phyloP scores from a whole-genome alignment of 1,139 yeast genomes.

The Hanseniaspora uvarum region DNA sequence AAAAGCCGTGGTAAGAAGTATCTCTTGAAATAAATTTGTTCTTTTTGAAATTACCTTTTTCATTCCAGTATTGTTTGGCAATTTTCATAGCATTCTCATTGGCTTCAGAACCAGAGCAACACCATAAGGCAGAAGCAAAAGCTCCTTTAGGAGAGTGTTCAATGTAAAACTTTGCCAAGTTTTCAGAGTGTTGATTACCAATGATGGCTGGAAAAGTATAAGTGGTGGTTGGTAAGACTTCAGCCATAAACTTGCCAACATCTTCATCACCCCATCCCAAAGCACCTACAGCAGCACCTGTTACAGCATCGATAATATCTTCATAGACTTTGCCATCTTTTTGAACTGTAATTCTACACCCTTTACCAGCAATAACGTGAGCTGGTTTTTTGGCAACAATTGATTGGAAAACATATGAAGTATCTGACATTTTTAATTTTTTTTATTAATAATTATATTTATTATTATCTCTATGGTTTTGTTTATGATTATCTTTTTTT shows the following conservation, averaged over 20 bases:
- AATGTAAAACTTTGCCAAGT: slow-evolving; percentile 44
- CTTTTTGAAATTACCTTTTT: slow-evolving; percentile 42
- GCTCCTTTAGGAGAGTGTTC: slow-evolving; percentile 46
- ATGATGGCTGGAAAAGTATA: slow-evolving; percentile 41
- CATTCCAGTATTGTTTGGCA: slow-evolving; percentile 46
- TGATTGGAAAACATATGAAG: slow-evolving; percentile 36
- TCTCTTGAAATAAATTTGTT: slow-evolving; percentile 44
- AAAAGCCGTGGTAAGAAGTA: slow-evolving; percentile 51
- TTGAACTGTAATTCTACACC: slow-evolving; percentile 39
- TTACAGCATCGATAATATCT: slow-evolving; percentile 42
- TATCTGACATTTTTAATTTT: slow-evolving; percentile 16
- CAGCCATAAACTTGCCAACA: slow-evolving; percentile 39
- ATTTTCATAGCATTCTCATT: slow-evolving; percentile 51
- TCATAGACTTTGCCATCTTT: slow-evolving; percentile 39
- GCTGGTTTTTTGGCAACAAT: slow-evolving; percentile 36
- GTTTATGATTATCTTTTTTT: background rate
- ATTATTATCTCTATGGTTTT: slow-evolving; percentile 3
- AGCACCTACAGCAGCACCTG: slow-evolving; percentile 62
- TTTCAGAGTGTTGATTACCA: slow-evolving; percentile 40
- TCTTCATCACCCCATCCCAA: slow-evolving; percentile 51
- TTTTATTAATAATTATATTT: slow-evolving; percentile 2
- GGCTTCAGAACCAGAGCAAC: slow-evolving; percentile 54
- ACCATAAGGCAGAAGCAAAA: slow-evolving; percentile 46
- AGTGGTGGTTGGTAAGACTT: slow-evolving; percentile 39
- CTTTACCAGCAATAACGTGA: slow-evolving; percentile 41